Evolutionary conservation across 352 stramenopile genomes (phyloP), one percentile per base, ranked within the genome.

Genomic region (Phytopythium cucurbitacearum): DNA sequence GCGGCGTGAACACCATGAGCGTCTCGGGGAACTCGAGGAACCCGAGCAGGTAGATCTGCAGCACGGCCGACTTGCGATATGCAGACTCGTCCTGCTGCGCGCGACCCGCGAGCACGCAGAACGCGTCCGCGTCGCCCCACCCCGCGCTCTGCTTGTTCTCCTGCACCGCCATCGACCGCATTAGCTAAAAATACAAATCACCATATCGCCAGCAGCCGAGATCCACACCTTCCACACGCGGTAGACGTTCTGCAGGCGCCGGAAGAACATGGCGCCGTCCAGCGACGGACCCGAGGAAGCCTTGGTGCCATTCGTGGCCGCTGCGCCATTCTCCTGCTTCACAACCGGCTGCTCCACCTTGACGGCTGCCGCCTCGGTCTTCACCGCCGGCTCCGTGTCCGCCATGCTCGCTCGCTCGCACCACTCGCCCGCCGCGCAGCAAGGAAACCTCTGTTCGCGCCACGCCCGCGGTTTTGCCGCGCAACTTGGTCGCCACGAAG

Each of bases 21-120:
- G 89, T 97, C 67, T 97, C 89, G 2, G 90, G 80, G 70, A 97
- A 97, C 74, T 97, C 90, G 39, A 95, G 67, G 60, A 91, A 96
- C 7, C 86, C 87, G 15, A 97, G 73, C 41, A 97, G 57, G 56
- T 94, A 97, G 61, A 96, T 89, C 73, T 97, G 89, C 43, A 96
- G 53, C 58, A 92, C 80, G 11, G 81, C 75, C 38, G 87, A 96
- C 72, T 96, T 96, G 60, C 84, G 85, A 60, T 97, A 96, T 21
- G 83, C 84, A 7, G 83, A 92, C 51, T 93, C 83, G 48, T 97
- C 85, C 45, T 78, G 71, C 50, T 95, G 83, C 45, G 83, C 76
- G 51, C 86, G 85, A 13, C 85, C 85, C 3, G 85, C 78, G 2
- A 93, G 71, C 57, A 95, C 77, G 56, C 82, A 94, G 72, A 95